These are phyloP conservation scores for Funneliformis mosseae DNA, from an alignment of 192 early-diverging fungal species.

Conservation along the genomic window DNA sequence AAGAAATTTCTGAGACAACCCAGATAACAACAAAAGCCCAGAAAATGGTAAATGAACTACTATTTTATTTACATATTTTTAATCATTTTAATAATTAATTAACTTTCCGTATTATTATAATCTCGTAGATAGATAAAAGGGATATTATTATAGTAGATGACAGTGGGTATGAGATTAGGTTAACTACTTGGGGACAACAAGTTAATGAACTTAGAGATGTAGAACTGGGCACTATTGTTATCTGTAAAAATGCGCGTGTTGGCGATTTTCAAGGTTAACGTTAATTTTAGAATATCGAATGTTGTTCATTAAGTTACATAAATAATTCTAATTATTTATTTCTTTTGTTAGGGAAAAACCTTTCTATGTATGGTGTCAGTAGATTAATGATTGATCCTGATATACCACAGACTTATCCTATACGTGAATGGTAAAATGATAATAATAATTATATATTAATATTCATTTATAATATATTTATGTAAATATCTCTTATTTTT, in stretches of 20 bases:
- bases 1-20: neutral
- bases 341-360: conserved; percentile 43
- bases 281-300: neutral
- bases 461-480: neutral
- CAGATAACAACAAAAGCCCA: neutral
- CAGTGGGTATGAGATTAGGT: conserved; percentile 63
- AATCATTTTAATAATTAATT: neutral
- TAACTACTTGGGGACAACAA: conserved; percentile 87
- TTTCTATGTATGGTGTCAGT: conserved; percentile 53
- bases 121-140: conserved; percentile 70
- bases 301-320: neutral
- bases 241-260: conserved; percentile 84
- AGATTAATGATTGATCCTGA: conserved; percentile 71
- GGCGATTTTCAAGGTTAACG: conserved; percentile 80
- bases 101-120: conserved; percentile 29
- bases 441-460: neutral
- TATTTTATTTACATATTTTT: neutral
- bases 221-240: conserved; percentile 63
- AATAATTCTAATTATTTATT: conserved; percentile 19
- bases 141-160: conserved; percentile 83
- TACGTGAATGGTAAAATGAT: conserved; percentile 72
- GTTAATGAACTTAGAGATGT: conserved; percentile 66
- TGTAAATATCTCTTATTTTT: neutral
- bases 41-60: neutral
- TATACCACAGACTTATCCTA: conserved; percentile 67